Evolutionary conservation across 495 filamentous ascomycete genomes (phyloP), one percentile per base, ranked within the genome.

Genomic region (Xylaria intraflava): DNA sequence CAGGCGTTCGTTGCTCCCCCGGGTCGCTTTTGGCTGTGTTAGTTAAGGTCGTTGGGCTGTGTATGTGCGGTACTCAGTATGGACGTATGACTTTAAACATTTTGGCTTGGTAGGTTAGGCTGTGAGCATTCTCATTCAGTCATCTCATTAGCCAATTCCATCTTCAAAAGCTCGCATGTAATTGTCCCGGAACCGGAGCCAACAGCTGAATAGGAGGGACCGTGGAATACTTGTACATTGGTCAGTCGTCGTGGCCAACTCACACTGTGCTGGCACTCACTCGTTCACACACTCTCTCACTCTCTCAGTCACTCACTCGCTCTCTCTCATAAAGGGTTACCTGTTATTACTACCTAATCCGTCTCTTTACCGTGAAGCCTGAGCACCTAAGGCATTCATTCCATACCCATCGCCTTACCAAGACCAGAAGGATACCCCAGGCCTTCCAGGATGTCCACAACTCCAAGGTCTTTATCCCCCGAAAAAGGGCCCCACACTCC

Each of bases 391-490:
- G 14, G 11, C 12, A 49, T 49, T 19, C 38, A 31, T 40, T 12
- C 39, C 26, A 52, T 23, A 24, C 29, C n/a, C 24, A 23, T 44
- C 23, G 1, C 11, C 14, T 7, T 20, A 38, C 9, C 22, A 9
- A n/a, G 14, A n/a, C 26, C 12, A 10, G 24, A 30, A 3, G 12
- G 27, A 30, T 5, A 38, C 16, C 33, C 30, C 6, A 17, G 12
- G 44, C 6, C n/a, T 31, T 10, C 23, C 26, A 53, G 16, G 14
- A 66, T 66, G 64, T 66, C 64, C 24, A 61, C 61, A 12, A 66
- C 64, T 38, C 64, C 64, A 23, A 58, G 57, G 30, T 59, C 61
- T 23, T 23, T 33, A 14, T 64, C 64, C 1, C 64, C 64, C 9
- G 36, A 41, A 41, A 55, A 64, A 31, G 12, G n/a, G 17, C 53